phyloP scores from a whole-genome alignment of 495 filamentous ascomycete genomes.

The Talaromyces stipitatus region DNA sequence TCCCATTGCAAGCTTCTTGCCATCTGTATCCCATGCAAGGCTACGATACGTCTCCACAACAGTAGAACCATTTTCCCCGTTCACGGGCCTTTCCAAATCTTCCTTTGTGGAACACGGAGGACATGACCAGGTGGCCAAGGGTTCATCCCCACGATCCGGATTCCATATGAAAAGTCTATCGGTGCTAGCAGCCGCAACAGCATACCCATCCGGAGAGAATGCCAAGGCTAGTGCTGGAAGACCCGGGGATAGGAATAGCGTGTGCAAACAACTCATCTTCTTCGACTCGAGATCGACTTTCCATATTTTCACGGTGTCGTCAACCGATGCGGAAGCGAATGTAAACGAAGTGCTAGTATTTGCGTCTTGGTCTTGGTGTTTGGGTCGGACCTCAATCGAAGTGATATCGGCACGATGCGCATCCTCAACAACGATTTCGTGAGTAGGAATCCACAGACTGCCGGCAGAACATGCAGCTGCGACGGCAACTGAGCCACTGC shows the following conservation, averaged over 20 bases:
- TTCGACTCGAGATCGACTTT: slow-evolving; percentile 52
- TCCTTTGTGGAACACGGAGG: slow-evolving; percentile 22
- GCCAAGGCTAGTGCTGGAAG: slow-evolving; percentile 52
- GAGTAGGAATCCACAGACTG: slow-evolving; percentile 38
- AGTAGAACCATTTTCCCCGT: slow-evolving; percentile 33
- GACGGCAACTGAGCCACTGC: slow-evolving; percentile 23
- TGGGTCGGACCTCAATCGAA: slow-evolving; percentile 34
- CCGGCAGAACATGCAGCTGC: slow-evolving; percentile 26
- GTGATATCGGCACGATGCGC: slow-evolving; percentile 42
- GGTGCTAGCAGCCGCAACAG: slow-evolving; percentile 59
- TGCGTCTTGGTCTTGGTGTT: slow-evolving; percentile 15
- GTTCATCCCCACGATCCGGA: slow-evolving; percentile 55
- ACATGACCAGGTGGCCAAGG: slow-evolving; percentile 55
- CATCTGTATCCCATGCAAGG: slow-evolving; percentile 69
- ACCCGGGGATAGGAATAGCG: slow-evolving; percentile 33
- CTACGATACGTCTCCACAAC: slow-evolving; percentile 36
- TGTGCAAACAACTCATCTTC: slow-evolving; percentile 49
- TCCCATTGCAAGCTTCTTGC: slow-evolving; percentile 66
- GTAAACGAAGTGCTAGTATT: slow-evolving; percentile 20
- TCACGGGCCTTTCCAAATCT: slow-evolving; percentile 19
- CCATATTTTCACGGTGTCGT: slow-evolving; percentile 65
- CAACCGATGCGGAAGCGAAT: slow-evolving; percentile 41
- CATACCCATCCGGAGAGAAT: slow-evolving; percentile 66
- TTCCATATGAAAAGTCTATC: slow-evolving; percentile 67
- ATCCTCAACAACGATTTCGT: slow-evolving; percentile 29